Evolutionary conservation across 2,329 filamentous ascomycete genomes (phyloP).

Genomic region (Fusarium agapanthi): DNA sequence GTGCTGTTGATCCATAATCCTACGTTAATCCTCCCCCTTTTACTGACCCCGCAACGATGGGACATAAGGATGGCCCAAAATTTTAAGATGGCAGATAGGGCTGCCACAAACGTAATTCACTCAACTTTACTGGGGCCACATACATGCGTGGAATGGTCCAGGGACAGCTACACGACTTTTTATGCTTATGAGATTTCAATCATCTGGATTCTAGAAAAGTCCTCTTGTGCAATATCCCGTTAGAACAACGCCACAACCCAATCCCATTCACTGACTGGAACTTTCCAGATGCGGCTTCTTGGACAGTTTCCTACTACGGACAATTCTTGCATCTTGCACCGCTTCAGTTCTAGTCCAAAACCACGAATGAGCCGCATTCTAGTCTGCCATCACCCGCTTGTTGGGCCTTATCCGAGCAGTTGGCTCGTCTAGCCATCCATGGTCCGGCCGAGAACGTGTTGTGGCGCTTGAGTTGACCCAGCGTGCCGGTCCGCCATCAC

Average conservation of each 20-base stretch:
- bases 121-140: too few relatives aligned
- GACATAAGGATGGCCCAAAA: background rate
- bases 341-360: background rate
- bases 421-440: background rate
- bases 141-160: background rate
- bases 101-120: background rate
- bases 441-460: conserved; percentile 6
- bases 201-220: background rate
- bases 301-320: background rate
- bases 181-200: background rate
- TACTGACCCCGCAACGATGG: too few relatives aligned
- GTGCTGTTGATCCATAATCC: too few relatives aligned
- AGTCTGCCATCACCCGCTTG: background rate
- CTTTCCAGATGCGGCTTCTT: conserved; percentile 2
- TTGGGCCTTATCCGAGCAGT: background rate
- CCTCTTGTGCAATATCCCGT: background rate
- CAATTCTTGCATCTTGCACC: background rate
- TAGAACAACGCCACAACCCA: background rate
- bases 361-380: conserved; percentile 1
- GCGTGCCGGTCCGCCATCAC: background rate
- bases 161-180: too few relatives aligned
- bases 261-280: background rate
- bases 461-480: conserved; percentile 7
- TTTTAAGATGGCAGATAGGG: background rate
- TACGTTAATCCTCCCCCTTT: too few relatives aligned